Evolutionary conservation across 1,139 yeast genomes (phyloP).

Genomic region (Debaryomycetaceae sp.): DNA sequence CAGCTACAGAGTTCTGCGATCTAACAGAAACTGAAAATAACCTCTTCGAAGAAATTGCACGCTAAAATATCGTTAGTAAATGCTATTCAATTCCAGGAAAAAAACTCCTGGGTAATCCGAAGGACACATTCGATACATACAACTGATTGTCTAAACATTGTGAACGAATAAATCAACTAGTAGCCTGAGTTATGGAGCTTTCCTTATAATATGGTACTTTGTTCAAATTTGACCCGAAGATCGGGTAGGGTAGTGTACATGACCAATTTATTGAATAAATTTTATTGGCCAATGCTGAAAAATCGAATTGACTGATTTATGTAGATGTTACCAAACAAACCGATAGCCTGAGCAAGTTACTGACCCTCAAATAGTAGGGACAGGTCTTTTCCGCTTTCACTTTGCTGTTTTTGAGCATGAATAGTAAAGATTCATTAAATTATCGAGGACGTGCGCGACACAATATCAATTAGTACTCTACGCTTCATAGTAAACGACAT

Average conservation of each 20-base stretch:
- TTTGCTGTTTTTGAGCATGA: too few relatives aligned
- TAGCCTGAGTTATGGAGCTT: neutral
- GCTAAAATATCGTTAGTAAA: slow-evolving; percentile 20
- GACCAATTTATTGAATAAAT: slow-evolving; percentile 1
- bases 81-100: neutral
- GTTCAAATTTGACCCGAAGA: slow-evolving; percentile 15
- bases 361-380: too few relatives aligned
- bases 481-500: neutral
- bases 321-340: too few relatives aligned
- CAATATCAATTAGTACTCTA: neutral
- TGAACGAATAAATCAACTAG: slow-evolving; percentile 7
- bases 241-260: slow-evolving; percentile 16
- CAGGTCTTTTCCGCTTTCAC: too few relatives aligned
- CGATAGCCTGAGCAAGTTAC: too few relatives aligned
- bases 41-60: slow-evolving; percentile 37
- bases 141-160: slow-evolving; percentile 44
- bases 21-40: slow-evolving; percentile 43
- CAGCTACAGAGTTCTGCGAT: slow-evolving; percentile 68
- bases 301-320: too few relatives aligned
- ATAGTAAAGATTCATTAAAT: too few relatives aligned
- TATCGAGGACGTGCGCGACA: neutral
- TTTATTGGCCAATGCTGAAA: slow-evolving; percentile 10
- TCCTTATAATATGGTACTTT: neutral
- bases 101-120: neutral
- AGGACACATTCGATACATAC: slow-evolving; percentile 21